Percentiles rank a stretch among this genome's conserved stretches.
Conservation (phyloP, 495 filamentous ascomycete genomes). For the Chaetomium fimeti region DNA sequence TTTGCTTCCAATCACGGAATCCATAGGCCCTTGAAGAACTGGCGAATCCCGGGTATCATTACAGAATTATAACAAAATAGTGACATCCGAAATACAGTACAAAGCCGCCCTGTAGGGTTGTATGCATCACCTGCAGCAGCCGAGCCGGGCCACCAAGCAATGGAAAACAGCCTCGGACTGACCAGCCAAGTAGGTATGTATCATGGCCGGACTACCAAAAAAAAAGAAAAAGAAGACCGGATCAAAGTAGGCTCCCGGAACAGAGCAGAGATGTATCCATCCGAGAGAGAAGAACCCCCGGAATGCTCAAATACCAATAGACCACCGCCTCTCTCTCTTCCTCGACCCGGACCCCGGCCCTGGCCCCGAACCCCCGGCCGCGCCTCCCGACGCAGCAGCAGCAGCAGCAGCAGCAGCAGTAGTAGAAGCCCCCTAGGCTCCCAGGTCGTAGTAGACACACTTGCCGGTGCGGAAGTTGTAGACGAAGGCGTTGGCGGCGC, state of each 20-base stretch:
- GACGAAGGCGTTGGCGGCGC: constrained; percentile 62
- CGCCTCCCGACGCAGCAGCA: background rate
- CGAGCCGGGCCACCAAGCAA: background rate
- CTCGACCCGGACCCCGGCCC: background rate
- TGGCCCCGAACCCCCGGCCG: background rate
- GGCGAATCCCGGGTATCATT: constrained; percentile 3
- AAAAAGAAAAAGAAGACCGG: background rate
- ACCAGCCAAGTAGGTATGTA: too few relatives aligned
- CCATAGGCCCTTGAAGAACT: background rate
- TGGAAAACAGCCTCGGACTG: too few relatives aligned
- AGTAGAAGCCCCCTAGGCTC: constrained; percentile 37
- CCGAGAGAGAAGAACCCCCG: background rate
- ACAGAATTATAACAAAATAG: background rate
- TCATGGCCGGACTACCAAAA: background rate
- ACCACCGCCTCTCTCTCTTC: constrained; percentile 12
- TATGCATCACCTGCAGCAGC: too few relatives aligned
- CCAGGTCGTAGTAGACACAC: constrained; percentile 74
- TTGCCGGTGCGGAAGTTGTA: constrained; percentile 77
- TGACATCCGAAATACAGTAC: background rate
- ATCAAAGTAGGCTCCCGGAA: background rate
- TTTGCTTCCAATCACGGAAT: constrained; percentile 3
- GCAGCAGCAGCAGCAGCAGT: background rate
- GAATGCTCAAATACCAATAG: background rate
- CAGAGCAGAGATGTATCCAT: background rate
- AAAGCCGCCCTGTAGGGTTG: background rate